Evolutionary conservation across 176 grass and related monocot species (phyloP).

Genomic region (Phyllostachys edulis): DNA sequence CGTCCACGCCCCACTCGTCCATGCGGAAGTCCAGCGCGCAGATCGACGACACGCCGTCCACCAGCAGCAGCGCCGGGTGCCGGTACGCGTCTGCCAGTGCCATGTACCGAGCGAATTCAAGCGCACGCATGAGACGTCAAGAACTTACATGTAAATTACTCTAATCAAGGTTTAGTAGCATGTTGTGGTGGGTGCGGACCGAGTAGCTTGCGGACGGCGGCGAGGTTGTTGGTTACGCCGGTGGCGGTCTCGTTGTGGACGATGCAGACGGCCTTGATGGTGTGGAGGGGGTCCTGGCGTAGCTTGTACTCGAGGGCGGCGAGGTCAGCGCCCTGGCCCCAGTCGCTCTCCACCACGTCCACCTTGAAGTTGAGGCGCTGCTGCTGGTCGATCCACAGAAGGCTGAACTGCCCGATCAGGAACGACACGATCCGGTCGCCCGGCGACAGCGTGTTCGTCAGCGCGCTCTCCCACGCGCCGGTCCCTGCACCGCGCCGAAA

Average conservation of each 20-base stretch:
- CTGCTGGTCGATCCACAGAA: slow-evolving; percentile 99
- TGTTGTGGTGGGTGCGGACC: slow-evolving; percentile 27
- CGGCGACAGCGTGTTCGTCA: slow-evolving; percentile 96
- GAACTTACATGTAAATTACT: background rate
- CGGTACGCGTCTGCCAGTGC: slow-evolving; percentile 59
- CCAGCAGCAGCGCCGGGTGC: slow-evolving; percentile 78
- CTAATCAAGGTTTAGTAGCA: too few species aligned
- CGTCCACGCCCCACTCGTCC: slow-evolving; percentile 98
- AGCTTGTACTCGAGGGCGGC: slow-evolving; percentile 60
- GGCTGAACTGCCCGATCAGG: slow-evolving; percentile 90
- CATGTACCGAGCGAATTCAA: background rate
- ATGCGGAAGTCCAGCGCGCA: slow-evolving; percentile 93
- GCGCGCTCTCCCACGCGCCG: slow-evolving; percentile 96
- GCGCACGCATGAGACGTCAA: background rate
- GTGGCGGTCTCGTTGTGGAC: slow-evolving; percentile 99
- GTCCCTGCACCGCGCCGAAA: slow-evolving; percentile 44
- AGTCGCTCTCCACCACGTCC: slow-evolving; percentile 86
- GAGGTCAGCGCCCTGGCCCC: slow-evolving; percentile 81
- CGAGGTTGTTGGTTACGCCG: slow-evolving; percentile 89
- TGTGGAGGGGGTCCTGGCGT: slow-evolving; percentile 39
- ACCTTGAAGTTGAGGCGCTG: slow-evolving; percentile 82
- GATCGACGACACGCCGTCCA: slow-evolving; percentile 93
- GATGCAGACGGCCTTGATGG: slow-evolving; percentile 95
- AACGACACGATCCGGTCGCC: slow-evolving; percentile 80
- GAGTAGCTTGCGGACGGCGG: slow-evolving; percentile 62